Percentiles rank a stretch among this genome's conserved stretches.
Conservation (phyloP, 1,139 yeast genomes). For the Wickerhamomyces sp. region DNA sequence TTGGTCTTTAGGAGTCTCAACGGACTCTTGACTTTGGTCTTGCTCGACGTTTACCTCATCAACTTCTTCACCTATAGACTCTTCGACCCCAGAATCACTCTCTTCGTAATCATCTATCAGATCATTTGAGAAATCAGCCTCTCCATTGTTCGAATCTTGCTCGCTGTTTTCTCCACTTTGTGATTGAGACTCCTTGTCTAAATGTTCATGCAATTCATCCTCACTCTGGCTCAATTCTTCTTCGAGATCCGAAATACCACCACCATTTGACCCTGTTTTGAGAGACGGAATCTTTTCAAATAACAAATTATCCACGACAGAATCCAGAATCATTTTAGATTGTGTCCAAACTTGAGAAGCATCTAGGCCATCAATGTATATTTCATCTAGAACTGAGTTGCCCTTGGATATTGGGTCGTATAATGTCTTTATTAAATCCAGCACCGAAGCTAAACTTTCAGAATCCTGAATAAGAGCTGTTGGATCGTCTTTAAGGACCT, state of each 20-base stretch:
- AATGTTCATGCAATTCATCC: constrained; percentile 23
- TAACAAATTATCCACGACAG: constrained; percentile 54
- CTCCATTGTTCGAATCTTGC: constrained; percentile 20
- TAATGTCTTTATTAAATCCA: constrained; percentile 43
- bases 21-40: constrained; percentile 10
- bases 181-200: constrained; percentile 24
- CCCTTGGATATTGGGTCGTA: constrained; percentile 62
- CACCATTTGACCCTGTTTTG: constrained; percentile 28
- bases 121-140: constrained; percentile 18
- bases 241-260: too few relatives aligned
- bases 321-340: too few relatives aligned
- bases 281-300: constrained; percentile 41
- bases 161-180: too few relatives aligned
- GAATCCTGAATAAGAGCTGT: constrained; percentile 14
- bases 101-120: constrained; percentile 20
- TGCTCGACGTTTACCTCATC: constrained; percentile 21
- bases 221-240: too few relatives aligned
- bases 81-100: constrained; percentile 20
- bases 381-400: constrained; percentile 73
- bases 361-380: constrained; percentile 81
- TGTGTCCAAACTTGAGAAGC: too few relatives aligned
- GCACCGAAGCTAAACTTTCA: constrained; percentile 20
- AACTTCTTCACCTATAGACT: constrained; percentile 13
- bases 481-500: constrained; percentile 9
- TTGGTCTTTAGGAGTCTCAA: constrained; percentile 19